Percentiles rank a stretch among this genome's conserved stretches.
Conservation (phyloP, 768 basidiomycete species). For the Aureoboletus auriporus region DNA sequence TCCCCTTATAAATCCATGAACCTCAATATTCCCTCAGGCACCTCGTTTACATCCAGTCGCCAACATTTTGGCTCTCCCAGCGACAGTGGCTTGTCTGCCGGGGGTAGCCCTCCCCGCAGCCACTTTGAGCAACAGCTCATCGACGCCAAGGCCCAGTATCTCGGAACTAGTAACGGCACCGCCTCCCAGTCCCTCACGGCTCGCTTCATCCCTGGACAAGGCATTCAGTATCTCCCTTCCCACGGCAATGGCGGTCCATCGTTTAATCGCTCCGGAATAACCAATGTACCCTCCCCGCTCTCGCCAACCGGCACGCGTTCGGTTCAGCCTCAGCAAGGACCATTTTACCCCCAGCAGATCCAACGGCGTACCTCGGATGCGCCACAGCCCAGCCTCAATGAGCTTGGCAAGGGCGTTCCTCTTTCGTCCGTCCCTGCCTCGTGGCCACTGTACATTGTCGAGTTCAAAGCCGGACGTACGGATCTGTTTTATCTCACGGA, state of each 20-base stretch:
- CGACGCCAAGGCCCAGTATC: slow-evolving; percentile 38
- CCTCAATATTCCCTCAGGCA: slow-evolving; percentile 49
- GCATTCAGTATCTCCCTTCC: slow-evolving; percentile 53
- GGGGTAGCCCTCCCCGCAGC: slow-evolving; percentile 46
- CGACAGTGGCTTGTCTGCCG: slow-evolving; percentile 51
- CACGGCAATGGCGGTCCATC: slow-evolving; percentile 28
- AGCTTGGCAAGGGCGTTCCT: slow-evolving; percentile 88
- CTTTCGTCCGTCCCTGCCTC: slow-evolving; percentile 76
- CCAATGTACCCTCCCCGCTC: slow-evolving; percentile 48
- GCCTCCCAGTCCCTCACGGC: slow-evolving; percentile 40
- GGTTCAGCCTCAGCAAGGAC: slow-evolving; percentile 27
- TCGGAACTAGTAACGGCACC: slow-evolving; percentile 16
- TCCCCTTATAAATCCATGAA: slow-evolving; percentile 62
- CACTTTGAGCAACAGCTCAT: slow-evolving; percentile 46
- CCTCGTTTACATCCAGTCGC: slow-evolving; percentile 38
- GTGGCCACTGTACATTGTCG: slow-evolving; percentile 92
- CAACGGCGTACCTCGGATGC: slow-evolving; percentile 42
- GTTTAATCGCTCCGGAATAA: slow-evolving; percentile 36
- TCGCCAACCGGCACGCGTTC: slow-evolving; percentile 42
- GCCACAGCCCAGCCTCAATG: slow-evolving; percentile 31
- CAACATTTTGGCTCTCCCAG: slow-evolving; percentile 56
- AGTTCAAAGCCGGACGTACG: slow-evolving; percentile 96
- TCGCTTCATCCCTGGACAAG: slow-evolving; percentile 62
- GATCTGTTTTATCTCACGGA: slow-evolving; percentile 92
- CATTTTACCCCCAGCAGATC: slow-evolving; percentile 28